Conservation (phyloP, 2,329 filamentous ascomycete species). For the Aspergillus viridinutans region DNA sequence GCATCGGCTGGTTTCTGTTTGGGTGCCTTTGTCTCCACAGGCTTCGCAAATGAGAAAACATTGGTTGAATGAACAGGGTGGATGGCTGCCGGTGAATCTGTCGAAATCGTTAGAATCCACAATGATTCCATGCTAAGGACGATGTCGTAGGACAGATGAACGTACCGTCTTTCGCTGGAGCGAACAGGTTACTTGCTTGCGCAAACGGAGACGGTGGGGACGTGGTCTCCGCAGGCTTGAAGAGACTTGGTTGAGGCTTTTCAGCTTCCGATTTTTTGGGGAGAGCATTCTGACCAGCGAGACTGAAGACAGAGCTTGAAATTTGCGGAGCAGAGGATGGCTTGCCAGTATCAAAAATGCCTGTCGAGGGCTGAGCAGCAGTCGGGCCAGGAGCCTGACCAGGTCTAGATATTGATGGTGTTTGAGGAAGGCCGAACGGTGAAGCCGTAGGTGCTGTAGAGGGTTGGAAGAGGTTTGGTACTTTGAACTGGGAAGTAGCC, state of each 20-base stretch:
- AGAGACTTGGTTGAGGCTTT: not conserved
- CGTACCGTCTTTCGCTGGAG: slow-evolving; percentile 12
- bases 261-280: not conserved
- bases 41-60: not conserved
- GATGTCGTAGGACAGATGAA: not conserved
- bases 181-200: slow-evolving; percentile 1
- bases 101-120: slow-evolving; percentile 2
- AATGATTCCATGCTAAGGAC: not conserved
- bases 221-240: not conserved
- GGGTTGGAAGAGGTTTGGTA: slow-evolving; percentile 1
- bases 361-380: slow-evolving; percentile 12
- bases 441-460: slow-evolving; percentile 6
- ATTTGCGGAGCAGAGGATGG: not conserved
- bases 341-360: slow-evolving; percentile 11
- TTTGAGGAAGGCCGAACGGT: slow-evolving; percentile 1
- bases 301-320: slow-evolving; percentile 9
- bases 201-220: slow-evolving; percentile 2
- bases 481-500: not conserved
- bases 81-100: not conserved
- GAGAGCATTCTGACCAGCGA: not conserved
- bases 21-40: not conserved
- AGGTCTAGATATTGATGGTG: not conserved
- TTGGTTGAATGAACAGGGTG: not conserved
- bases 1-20: not conserved
- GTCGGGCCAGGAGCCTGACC: slow-evolving; percentile 4